These are phyloP conservation scores for Fraxinus ornus DNA, from an alignment of 305 asterid genomes.

Conservation along the genomic window DNA sequence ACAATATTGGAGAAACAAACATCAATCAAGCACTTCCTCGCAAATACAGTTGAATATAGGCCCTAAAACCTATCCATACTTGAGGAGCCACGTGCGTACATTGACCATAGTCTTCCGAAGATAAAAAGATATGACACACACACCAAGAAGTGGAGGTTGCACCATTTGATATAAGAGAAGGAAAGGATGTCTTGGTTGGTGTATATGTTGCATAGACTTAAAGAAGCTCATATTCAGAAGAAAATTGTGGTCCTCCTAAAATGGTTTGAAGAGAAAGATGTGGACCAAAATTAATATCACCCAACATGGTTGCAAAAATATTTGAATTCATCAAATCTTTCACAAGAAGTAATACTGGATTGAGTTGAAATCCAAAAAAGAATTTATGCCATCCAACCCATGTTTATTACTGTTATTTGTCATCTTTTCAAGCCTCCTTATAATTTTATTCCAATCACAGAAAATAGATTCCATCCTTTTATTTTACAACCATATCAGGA, in stretches of 20 bases:
- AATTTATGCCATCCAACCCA: neutral
- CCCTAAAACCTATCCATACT: neutral
- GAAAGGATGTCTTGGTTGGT: neutral
- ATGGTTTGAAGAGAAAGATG: neutral
- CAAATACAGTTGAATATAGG: constrained; percentile 3
- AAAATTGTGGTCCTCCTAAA: neutral
- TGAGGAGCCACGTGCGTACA: neutral
- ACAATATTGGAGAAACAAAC: constrained; percentile 5
- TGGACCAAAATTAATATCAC: neutral
- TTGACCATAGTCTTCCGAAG: neutral
- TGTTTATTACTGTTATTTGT: neutral
- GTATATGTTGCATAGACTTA: neutral
- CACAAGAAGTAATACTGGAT: neutral
- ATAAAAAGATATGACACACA: neutral
- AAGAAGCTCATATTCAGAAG: neutral
- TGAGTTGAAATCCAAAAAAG: neutral
- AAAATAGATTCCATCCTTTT: neutral
- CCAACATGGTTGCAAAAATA: neutral
- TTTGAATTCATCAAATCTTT: neutral
- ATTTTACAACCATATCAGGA: neutral
- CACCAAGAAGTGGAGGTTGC: neutral
- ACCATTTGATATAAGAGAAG: neutral
- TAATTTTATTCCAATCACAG: neutral
- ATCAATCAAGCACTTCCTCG: constrained; percentile 17
- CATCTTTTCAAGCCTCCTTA: neutral